Conservation (phyloP, 1,284 basidiomycete species). For the Apiotrichum domesticum region DNA sequence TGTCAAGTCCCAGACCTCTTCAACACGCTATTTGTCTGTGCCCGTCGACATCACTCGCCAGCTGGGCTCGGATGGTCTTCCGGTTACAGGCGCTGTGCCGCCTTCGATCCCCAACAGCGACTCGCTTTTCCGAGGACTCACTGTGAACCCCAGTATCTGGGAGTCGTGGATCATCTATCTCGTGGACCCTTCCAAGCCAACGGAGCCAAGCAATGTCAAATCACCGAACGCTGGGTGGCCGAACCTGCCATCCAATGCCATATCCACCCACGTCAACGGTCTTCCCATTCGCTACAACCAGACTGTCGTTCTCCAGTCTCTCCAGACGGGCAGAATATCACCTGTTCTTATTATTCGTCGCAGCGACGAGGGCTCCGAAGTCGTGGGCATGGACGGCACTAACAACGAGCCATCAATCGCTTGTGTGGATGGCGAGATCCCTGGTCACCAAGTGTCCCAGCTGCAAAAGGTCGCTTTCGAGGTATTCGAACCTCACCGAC, state of each 20-base stretch:
- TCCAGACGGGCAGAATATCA: slow-evolving; percentile 86
- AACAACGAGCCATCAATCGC: slow-evolving; percentile 23
- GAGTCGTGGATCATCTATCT: slow-evolving; percentile 84
- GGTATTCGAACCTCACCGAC: slow-evolving; percentile 58
- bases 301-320: slow-evolving; percentile 87
- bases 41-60: slow-evolving; percentile 82
- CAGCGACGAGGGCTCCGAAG: slow-evolving; percentile 82
- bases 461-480: slow-evolving; percentile 89
- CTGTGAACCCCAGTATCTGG: slow-evolving; percentile 50
- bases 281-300: slow-evolving; percentile 88
- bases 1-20: slow-evolving; percentile 84
- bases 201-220: slow-evolving; percentile 67
- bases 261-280: slow-evolving; percentile 49
- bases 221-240: slow-evolving; percentile 56
- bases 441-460: slow-evolving; percentile 90
- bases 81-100: slow-evolving; percentile 61
- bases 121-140: slow-evolving; percentile 41
- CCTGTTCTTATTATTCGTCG: slow-evolving; percentile 89
- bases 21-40: slow-evolving; percentile 91
- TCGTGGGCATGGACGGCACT: slow-evolving; percentile 65
- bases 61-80: slow-evolving; percentile 80
- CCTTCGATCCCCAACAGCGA: slow-evolving; percentile 11
- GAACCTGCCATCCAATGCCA: slow-evolving; percentile 79
- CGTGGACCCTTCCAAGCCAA: slow-evolving; percentile 63
- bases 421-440: slow-evolving; percentile 73